These are phyloP conservation scores for Ophiobolus disseminans DNA, from an alignment of 2,329 filamentous ascomycete species.

Conservation along the genomic window DNA sequence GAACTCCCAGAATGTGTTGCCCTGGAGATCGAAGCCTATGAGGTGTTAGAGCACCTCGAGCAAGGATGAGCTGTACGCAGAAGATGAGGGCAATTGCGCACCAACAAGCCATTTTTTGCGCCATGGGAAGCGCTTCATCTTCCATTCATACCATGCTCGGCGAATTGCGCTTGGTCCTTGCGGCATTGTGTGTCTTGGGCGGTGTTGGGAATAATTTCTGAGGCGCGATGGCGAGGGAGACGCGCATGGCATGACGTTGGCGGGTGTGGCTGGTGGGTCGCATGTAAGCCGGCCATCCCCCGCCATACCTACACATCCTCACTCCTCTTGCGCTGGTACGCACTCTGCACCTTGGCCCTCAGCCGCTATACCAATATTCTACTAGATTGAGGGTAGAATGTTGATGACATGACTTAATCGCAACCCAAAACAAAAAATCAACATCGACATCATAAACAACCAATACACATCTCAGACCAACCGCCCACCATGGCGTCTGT, in stretches of 20 bases:
- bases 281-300: constrained; percentile 21
- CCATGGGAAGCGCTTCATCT: constrained; percentile 68
- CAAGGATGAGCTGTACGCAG: constrained; percentile 7
- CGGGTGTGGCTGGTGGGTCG: constrained; percentile 32
- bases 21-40: constrained; percentile 65
- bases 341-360: neutral
- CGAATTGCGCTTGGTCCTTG: constrained; percentile 46
- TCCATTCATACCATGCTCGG: constrained; percentile 68
- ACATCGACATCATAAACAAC: constrained; percentile 15
- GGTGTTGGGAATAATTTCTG: constrained; percentile 12
- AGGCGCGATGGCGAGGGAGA: constrained; percentile 13
- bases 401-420: no score
- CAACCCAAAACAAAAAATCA: no score
- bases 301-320: constrained; percentile 14
- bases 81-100: constrained; percentile 37
- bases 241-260: constrained; percentile 37
- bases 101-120: constrained; percentile 65
- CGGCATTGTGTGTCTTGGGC: constrained; percentile 41
- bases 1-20: constrained; percentile 74
- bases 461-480: constrained; percentile 24
- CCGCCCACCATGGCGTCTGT: constrained; percentile 80
- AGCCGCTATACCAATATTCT: neutral
- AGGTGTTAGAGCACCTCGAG: constrained; percentile 14
- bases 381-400: neutral
- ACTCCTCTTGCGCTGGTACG: constrained; percentile 13